Evolutionary conservation across 495 filamentous ascomycete genomes (phyloP), one percentile per base, ranked within the genome.

Genomic region (Penicillium bovifimosum): DNA sequence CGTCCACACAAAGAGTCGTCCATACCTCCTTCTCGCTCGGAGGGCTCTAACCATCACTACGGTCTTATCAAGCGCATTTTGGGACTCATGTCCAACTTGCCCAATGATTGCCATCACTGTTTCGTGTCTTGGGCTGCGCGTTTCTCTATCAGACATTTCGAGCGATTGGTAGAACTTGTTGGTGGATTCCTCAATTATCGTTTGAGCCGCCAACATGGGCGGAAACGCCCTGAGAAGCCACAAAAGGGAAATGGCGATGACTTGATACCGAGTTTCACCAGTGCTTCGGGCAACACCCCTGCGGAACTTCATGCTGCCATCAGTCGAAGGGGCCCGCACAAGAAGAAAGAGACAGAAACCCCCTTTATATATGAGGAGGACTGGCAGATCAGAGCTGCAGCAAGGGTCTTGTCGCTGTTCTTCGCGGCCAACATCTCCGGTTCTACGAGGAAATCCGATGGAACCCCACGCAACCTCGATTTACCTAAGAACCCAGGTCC

Each of bases 371-470:
- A 96, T 59, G 76, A 79, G 20, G 89, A 92, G 46, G 92, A 96
- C 61, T 96, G 91, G 91, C 91, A 96, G 67, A 82, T 96, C 35
- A 86, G 84, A 59, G 86, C 87, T 17, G 87, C 86, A 10, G 86
- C 90, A 5, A 83, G 84, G 55, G 80, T 95, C 1, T 88, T 96
- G 81, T 83, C 87, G 4, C 61, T 96, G 26, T 67, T 96, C 9
- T 95, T 95, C 61, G 79, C 85, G 2, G 92, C 90, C 17, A 96
- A 96, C 65, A 88, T 84, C 50, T 76, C 69, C 53, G 75, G 68
- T 65, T 52, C 60, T 18, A 41, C 57, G 17, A 63, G 61, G 16
- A 73, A 66, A 41, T 56, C 62, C n/a, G 66, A 70, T 36, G 65
- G 55, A 13, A 11, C 55, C 8, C 43, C 48, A 6, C 49, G 54